A percentile compares a stretch with the other conserved stretches of the same genome.
Conservation (phyloP, 1,139 yeast genomes). For the Nadsonia commutata region DNA sequence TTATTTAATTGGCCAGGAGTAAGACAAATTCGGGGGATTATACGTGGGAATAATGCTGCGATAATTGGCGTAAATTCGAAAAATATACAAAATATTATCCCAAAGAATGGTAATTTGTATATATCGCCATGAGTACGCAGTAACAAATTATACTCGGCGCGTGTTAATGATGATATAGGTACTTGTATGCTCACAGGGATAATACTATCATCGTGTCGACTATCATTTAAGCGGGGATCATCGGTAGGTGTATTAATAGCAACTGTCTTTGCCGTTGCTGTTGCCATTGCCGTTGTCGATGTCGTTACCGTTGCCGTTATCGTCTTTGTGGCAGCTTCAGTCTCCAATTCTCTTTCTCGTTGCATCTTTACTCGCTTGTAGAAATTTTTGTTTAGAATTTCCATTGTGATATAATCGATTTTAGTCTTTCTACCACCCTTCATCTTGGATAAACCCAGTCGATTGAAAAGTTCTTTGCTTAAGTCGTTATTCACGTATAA, state of each 20-base stretch:
- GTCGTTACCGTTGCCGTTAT: slow-evolving; percentile 3
- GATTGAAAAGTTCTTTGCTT: slow-evolving; percentile 9
- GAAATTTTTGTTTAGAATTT: slow-evolving; percentile 17
- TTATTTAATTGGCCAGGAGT: slow-evolving; percentile 31
- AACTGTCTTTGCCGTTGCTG: neutral
- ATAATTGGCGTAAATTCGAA: slow-evolving; percentile 52
- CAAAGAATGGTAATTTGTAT: slow-evolving; percentile 49
- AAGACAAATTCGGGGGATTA: slow-evolving; percentile 58
- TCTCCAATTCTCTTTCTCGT: slow-evolving; percentile 1
- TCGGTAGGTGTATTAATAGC: neutral
- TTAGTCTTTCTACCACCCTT: slow-evolving; percentile 2
- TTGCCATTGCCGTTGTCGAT: slow-evolving; percentile 4
- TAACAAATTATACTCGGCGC: slow-evolving; percentile 40
- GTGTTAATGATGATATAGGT: slow-evolving; percentile 22
- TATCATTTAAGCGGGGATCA: no score
- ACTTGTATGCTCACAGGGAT: slow-evolving; percentile 3
- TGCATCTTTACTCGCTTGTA: slow-evolving; percentile 11
- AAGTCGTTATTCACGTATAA: slow-evolving; percentile 20
- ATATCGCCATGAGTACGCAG: slow-evolving; percentile 46
- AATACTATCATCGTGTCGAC: slow-evolving; percentile 1
- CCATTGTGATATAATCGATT: slow-evolving; percentile 12
- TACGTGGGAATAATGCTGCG: slow-evolving; percentile 42
- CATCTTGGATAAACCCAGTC: slow-evolving; percentile 11
- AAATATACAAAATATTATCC: slow-evolving; percentile 38
- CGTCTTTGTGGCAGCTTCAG: no score